A percentile compares a stretch with the other conserved stretches of the same genome.
Evolutionary conservation across 176 grass and related monocot species (phyloP).

Genomic region (Phragmites australis): DNA sequence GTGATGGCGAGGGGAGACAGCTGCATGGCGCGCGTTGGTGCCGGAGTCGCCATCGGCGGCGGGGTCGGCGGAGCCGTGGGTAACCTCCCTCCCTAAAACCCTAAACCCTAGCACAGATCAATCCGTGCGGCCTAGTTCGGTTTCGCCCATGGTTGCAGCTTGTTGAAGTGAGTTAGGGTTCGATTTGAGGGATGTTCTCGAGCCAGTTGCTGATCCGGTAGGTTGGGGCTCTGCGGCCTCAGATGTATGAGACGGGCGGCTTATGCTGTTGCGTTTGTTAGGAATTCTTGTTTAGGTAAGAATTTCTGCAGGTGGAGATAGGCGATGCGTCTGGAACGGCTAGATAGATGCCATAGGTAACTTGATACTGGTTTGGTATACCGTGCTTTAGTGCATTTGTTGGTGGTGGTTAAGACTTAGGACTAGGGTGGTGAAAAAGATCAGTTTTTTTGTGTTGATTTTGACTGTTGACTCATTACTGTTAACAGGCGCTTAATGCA

Average conservation of each 20-base stretch:
- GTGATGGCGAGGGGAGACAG: slow-evolving; percentile 58
- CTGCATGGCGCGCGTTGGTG: slow-evolving; percentile 75
- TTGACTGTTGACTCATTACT: not conserved
- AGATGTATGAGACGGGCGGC: not conserved
- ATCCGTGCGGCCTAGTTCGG: not conserved
- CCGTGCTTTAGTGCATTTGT: not conserved
- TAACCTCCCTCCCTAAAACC: slow-evolving; percentile 42
- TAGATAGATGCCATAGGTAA: not conserved
- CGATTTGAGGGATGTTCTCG: not conserved
- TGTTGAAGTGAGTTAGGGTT: not conserved
- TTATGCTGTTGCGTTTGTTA: not conserved
- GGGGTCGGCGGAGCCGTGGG: slow-evolving; percentile 83
- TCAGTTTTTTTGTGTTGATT: not conserved
- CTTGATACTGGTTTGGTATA: not conserved
- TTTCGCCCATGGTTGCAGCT: not conserved
- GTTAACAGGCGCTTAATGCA: not conserved
- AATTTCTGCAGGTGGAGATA: not conserved
- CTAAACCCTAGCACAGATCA: slow-evolving; percentile 47
- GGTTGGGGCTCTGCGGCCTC: not conserved
- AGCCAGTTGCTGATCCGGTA: slow-evolving; percentile 16
- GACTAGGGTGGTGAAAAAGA: not conserved
- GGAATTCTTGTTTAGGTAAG: not conserved
- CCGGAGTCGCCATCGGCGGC: slow-evolving; percentile 71
- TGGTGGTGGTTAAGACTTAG: slow-evolving; percentile 12
- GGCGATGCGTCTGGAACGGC: not conserved